These are phyloP conservation scores for Aeschynomene evenia DNA, from an alignment of 306 rosid species.

Conservation along the genomic window DNA sequence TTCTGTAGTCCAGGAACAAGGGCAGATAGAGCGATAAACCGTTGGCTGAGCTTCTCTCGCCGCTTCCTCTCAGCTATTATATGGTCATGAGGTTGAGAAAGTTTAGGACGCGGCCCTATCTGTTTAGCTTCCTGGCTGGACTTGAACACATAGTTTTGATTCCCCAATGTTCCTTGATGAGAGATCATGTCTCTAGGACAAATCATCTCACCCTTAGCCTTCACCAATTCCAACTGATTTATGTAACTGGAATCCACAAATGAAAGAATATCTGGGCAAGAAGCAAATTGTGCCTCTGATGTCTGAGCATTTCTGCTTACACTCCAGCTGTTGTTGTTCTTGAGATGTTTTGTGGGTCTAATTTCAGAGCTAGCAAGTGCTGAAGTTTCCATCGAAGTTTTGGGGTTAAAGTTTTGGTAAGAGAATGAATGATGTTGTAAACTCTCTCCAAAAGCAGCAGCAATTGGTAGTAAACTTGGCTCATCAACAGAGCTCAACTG, in stretches of 20 bases:
- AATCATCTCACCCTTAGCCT: slow-evolving; percentile 56
- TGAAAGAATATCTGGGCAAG: slow-evolving; percentile 47
- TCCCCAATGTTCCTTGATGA: slow-evolving; percentile 45
- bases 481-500: slow-evolving; percentile 57
- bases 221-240: slow-evolving; percentile 49
- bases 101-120: slow-evolving; percentile 37
- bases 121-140: slow-evolving; percentile 41
- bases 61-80: slow-evolving; percentile 83
- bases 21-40: slow-evolving; percentile 86
- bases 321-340: background rate
- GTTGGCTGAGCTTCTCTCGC: slow-evolving; percentile 83
- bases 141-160: slow-evolving; percentile 39
- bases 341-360: background rate
- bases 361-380: background rate
- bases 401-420: slow-evolving; percentile 43
- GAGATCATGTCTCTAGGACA: slow-evolving; percentile 45
- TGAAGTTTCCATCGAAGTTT: background rate
- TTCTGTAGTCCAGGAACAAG: slow-evolving; percentile 56
- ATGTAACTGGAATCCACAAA: slow-evolving; percentile 39
- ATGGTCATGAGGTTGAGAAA: slow-evolving; percentile 73
- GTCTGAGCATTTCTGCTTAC: slow-evolving; percentile 21
- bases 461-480: slow-evolving; percentile 49
- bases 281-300: slow-evolving; percentile 40
- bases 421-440: slow-evolving; percentile 49
- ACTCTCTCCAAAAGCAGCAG: slow-evolving; percentile 62